Evolutionary conservation across 164 flowering plant genomes (phyloP).

Genomic region (Chimonanthus salicifolius): DNA sequence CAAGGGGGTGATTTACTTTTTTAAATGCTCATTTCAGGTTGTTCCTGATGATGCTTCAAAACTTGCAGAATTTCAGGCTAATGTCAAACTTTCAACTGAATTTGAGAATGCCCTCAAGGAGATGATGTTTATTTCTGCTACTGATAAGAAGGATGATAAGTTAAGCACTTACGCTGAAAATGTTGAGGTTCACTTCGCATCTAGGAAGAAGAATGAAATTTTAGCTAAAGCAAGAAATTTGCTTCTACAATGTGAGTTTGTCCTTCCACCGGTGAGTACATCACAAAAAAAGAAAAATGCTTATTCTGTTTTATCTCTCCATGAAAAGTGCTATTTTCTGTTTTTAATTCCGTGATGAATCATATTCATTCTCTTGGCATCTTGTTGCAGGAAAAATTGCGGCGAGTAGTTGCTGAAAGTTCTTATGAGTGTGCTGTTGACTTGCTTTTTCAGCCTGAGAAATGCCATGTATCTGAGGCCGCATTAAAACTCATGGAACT

Average conservation of each 20-base stretch:
- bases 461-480: slow-evolving; percentile 72
- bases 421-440: slow-evolving; percentile 39
- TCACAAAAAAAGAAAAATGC: neutral
- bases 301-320: no score
- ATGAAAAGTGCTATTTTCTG: neutral
- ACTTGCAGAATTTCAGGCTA: slow-evolving; percentile 72
- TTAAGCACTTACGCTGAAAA: slow-evolving; percentile 72
- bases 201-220: slow-evolving; percentile 74
- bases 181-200: slow-evolving; percentile 94
- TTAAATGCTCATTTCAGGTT: slow-evolving; percentile 41
- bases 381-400: slow-evolving; percentile 33
- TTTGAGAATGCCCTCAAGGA: slow-evolving; percentile 70
- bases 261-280: slow-evolving; percentile 57
- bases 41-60: slow-evolving; percentile 92
- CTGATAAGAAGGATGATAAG: slow-evolving; percentile 54
- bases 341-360: slow-evolving; percentile 6
- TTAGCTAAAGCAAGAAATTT: slow-evolving; percentile 72
- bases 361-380: slow-evolving; percentile 2
- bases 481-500: slow-evolving; percentile 68
- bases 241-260: slow-evolving; percentile 65
- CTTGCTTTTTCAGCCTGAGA: slow-evolving; percentile 64
- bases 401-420: slow-evolving; percentile 18
- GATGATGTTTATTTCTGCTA: slow-evolving; percentile 59
- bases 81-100: slow-evolving; percentile 46
- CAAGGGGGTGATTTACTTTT: slow-evolving; percentile 5